Evolutionary conservation across 345 rosid genomes (phyloP).

Genomic region (Boechera divaricarpa): DNA sequence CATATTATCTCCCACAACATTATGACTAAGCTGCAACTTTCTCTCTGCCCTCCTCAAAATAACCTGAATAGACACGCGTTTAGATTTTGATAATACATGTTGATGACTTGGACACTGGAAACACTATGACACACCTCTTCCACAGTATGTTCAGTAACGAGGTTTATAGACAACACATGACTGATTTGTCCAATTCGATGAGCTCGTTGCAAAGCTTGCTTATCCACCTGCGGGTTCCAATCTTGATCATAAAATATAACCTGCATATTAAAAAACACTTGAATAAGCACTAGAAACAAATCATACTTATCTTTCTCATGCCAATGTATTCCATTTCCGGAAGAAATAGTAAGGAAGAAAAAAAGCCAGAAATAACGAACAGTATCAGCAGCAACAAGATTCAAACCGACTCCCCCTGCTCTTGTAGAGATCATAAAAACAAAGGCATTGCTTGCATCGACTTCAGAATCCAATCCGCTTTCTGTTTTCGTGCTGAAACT

Average conservation of each 20-base stretch:
- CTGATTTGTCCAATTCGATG: constrained; percentile 92
- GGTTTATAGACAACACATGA: constrained; percentile 80
- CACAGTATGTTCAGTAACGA: constrained; percentile 68
- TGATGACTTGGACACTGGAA: not conserved
- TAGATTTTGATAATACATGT: constrained; percentile 17
- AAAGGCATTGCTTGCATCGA: constrained; percentile 60
- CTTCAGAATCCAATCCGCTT: constrained; percentile 46
- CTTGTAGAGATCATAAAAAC: constrained; percentile 91
- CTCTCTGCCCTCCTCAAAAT: constrained; percentile 80
- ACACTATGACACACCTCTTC: constrained; percentile 66
- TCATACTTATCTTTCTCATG: not conserved
- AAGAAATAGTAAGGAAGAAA: not conserved
- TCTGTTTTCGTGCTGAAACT: constrained; percentile 61
- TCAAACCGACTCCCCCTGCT: constrained; percentile 97
- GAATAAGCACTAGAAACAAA: constrained; percentile 25
- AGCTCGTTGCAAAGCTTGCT: constrained; percentile 92
- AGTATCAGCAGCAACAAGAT: constrained; percentile 93
- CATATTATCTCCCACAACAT: constrained; percentile 64
- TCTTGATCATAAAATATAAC: constrained; percentile 94
- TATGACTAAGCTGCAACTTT: constrained; percentile 81
- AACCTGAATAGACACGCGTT: constrained; percentile 53
- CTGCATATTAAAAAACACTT: constrained; percentile 43
- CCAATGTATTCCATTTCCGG: not conserved
- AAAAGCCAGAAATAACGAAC: constrained; percentile 50
- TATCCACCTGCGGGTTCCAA: constrained; percentile 97